Evolutionary conservation across 1,284 basidiomycete genomes (phyloP).

Genomic region (Bjerkandera adusta): DNA sequence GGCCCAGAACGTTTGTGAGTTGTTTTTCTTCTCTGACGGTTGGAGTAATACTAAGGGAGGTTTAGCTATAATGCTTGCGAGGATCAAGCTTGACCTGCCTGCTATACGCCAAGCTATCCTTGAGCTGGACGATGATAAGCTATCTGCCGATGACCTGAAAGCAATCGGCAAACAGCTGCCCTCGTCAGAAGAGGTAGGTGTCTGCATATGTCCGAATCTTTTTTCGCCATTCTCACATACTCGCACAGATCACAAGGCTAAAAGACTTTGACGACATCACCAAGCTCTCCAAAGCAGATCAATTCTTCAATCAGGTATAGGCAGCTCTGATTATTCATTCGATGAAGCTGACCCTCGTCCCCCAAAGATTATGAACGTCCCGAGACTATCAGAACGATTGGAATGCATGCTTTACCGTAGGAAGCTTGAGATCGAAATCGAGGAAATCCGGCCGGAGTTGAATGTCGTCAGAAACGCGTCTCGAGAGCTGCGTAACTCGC

Average conservation of each 20-base stretch:
- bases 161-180: conserved; percentile 74
- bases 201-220: not conserved
- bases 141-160: conserved; percentile 69
- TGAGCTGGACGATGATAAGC: conserved; percentile 61
- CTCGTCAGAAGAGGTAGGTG: conserved; percentile 69
- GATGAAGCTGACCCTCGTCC: not conserved
- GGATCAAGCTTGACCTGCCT: conserved; percentile 62
- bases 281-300: conserved; percentile 81
- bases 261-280: conserved; percentile 65
- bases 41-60: not conserved
- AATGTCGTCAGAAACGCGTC: conserved; percentile 75
- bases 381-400: conserved; percentile 70
- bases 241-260: conserved; percentile 56
- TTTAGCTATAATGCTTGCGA: conserved; percentile 67
- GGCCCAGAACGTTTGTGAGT: conserved; percentile 81
- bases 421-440: conserved; percentile 79
- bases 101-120: conserved; percentile 70
- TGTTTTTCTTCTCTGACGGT: too few relatives aligned
- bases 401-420: conserved; percentile 83
- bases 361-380: conserved; percentile 73
- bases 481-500: conserved; percentile 69
- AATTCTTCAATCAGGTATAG: conserved; percentile 75
- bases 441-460: conserved; percentile 83
- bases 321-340: conserved; percentile 2
- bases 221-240: not conserved